phyloP scores from a whole-genome alignment of 2,329 filamentous ascomycete genomes.

The Myriosclerotinia curreyana region DNA sequence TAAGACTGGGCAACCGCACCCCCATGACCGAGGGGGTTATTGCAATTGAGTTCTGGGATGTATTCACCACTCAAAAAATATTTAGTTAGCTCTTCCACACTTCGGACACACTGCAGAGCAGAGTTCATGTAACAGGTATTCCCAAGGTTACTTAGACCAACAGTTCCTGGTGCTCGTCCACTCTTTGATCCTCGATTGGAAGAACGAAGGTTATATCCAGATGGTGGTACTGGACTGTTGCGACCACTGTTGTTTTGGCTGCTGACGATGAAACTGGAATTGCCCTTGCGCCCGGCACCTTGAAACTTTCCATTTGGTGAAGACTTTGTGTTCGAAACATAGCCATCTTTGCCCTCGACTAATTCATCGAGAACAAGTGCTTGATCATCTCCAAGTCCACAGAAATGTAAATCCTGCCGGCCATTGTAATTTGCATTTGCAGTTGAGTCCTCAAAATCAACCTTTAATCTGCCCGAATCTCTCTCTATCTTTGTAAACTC shows the following conservation, averaged over 20 bases:
- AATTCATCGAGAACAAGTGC: slow-evolving; percentile 83
- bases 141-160: slow-evolving; percentile 84
- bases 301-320: slow-evolving; percentile 27
- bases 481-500: slow-evolving; percentile 62
- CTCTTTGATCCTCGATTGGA: slow-evolving; percentile 52
- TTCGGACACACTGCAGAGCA: slow-evolving; percentile 88
- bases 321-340: slow-evolving; percentile 51
- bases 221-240: slow-evolving; percentile 62
- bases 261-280: slow-evolving; percentile 34
- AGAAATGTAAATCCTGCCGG: slow-evolving; percentile 59
- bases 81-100: slow-evolving; percentile 86
- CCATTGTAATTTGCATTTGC: slow-evolving; percentile 76
- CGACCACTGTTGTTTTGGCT: slow-evolving; percentile 57
- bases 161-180: slow-evolving; percentile 69
- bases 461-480: slow-evolving; percentile 44
- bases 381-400: slow-evolving; percentile 68
- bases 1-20: slow-evolving; percentile 87
- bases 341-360: slow-evolving; percentile 55
- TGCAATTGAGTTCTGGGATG: slow-evolving; percentile 75
- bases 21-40: slow-evolving; percentile 81
- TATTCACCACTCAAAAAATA: slow-evolving; percentile 81
- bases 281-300: slow-evolving; percentile 29
- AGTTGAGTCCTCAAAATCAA: slow-evolving; percentile 68
- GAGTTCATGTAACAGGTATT: slow-evolving; percentile 99
- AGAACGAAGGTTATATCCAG: slow-evolving; percentile 67